Percentiles rank a stretch among this genome's conserved stretches.
phyloP scores from a whole-genome alignment of 169 alveolate species.

The Babesia gibsoni region DNA sequence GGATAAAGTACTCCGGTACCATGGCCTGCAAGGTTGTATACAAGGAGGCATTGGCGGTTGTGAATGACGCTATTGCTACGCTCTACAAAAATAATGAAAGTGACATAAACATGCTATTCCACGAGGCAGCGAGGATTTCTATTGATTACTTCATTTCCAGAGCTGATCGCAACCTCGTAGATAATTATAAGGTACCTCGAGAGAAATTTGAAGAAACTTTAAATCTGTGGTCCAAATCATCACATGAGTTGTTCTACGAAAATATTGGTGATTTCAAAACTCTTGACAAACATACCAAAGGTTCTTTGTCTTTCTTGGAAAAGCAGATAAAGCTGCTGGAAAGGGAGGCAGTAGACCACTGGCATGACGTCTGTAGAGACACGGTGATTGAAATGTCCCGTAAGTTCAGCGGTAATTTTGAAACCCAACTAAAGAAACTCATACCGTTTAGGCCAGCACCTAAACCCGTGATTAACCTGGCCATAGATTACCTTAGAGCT shows the following conservation, averaged over 20 bases:
- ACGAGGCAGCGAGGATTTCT: constrained; percentile 14
- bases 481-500: constrained; percentile 15
- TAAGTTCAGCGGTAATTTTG: constrained; percentile 2
- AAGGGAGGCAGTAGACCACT: constrained; percentile 9
- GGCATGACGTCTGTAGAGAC: constrained; percentile 22
- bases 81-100: constrained; percentile 17
- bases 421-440: neutral
- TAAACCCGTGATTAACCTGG: neutral
- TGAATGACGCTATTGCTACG: neutral
- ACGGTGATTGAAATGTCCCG: neutral
- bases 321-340: constrained; percentile 7
- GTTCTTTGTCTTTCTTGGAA: neutral
- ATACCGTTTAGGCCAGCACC: constrained; percentile 21
- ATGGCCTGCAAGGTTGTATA: constrained; percentile 5
- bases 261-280: constrained; percentile 47
- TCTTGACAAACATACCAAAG: neutral
- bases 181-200: constrained; percentile 5
- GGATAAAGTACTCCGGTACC: constrained; percentile 1
- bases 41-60: neutral
- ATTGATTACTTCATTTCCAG: constrained; percentile 2
- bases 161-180: constrained; percentile 29
- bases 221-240: neutral
- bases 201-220: neutral
- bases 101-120: constrained; percentile 7
- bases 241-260: constrained; percentile 5